A percentile compares a stretch with the other conserved stretches of the same genome.
phyloP scores from a whole-genome alignment of 495 filamentous ascomycete genomes.

The Entonaema liquescens region DNA sequence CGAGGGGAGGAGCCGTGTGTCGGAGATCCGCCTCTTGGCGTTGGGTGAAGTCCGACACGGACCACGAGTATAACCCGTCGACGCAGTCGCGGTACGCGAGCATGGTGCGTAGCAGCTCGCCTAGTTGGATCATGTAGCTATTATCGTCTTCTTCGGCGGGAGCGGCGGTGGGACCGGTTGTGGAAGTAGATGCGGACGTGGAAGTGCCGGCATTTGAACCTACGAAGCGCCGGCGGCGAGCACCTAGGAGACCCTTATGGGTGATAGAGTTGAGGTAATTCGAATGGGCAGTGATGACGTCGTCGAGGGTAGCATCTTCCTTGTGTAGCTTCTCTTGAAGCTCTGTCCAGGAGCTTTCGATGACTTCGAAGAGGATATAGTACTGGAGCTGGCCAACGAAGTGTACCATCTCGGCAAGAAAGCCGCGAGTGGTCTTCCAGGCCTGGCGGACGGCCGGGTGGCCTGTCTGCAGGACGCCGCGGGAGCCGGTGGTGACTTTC shows the following conservation, averaged over 20 bases:
- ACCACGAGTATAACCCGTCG: slow-evolving; percentile 93
- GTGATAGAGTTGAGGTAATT: slow-evolving; percentile 93
- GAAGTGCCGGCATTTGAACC: slow-evolving; percentile 40
- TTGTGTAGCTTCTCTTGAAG: slow-evolving; percentile 81
- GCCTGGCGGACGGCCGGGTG: slow-evolving; percentile 77
- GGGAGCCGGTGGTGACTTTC: slow-evolving; percentile 92
- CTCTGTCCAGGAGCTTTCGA: slow-evolving; percentile 91
- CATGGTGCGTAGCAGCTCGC: slow-evolving; percentile 94
- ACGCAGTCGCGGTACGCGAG: slow-evolving; percentile 92
- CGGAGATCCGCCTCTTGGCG: slow-evolving; percentile 84
- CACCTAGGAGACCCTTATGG: slow-evolving; percentile 92
- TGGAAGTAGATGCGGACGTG: slow-evolving; percentile 50
- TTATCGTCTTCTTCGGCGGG: slow-evolving; percentile 67
- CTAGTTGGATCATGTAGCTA: slow-evolving; percentile 88
- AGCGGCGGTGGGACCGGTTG: slow-evolving; percentile 38
- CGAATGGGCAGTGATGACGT: slow-evolving; percentile 90
- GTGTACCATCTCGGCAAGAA: slow-evolving; percentile 96
- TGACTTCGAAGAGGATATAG: slow-evolving; percentile 98
- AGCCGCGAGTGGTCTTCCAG: slow-evolving; percentile 90
- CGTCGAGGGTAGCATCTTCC: slow-evolving; percentile 89
- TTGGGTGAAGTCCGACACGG: slow-evolving; percentile 89
- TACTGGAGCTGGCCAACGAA: slow-evolving; percentile 97
- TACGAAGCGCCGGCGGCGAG: slow-evolving; percentile 53
- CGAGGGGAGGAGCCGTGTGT: slow-evolving; percentile 67
- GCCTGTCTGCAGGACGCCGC: slow-evolving; percentile 87